Base-by-base conservation (phyloP, 106 monocot genomes). In the Dendrobium chrysotoxum region DNA sequence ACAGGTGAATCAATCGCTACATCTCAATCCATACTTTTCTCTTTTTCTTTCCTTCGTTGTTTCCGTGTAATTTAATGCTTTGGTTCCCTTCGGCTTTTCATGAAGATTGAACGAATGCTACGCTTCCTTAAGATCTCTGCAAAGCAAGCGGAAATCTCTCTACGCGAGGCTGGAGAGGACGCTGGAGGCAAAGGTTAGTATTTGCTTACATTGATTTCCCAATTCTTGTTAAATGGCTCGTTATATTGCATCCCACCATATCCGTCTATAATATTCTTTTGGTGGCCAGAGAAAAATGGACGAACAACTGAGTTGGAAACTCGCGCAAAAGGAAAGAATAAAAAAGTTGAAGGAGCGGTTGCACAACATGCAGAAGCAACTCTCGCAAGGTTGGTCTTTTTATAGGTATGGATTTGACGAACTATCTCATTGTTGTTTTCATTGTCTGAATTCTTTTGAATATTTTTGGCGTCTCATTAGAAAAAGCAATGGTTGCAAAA, bases 31-130 rank as follows among this genome's bases (percentile, higher is more conserved):
- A 30, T 26, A 5, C 64, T 47, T 45, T 13, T 18, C 20, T 71
- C 76, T 28, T 28, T 1, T 25, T 5, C 15, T 53, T 46, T n/a
- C n/a, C 45, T 38, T 53, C 13, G 38, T 21, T 75, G 40, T 47
- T 75, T 67, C 72, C 17, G 31, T n/a, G 44, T 5, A 45, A 18
- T 23, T 53, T 28, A 31, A 70, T 70, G 28, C 1, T 61, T 61
- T 61, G 61, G n/a, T 61, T 61, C 7, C 75, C 10, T 75, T 58
- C 0, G 66, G 16, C 40, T 40, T 40, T 58, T 20, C 46, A 74
- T 76, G 80, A 53, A 98, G 98, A 79, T 83, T 98, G 68, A 86
- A 77, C 79, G 92, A 90, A 11, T 90, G 88, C 83, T 76, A 87
- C 46, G 23, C 84, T 23, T 42, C 58, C 47, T 66, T 95, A 84